phyloP scores from a whole-genome alignment of 2,329 filamentous ascomycete genomes.

The Penicillium sclerotigenum region DNA sequence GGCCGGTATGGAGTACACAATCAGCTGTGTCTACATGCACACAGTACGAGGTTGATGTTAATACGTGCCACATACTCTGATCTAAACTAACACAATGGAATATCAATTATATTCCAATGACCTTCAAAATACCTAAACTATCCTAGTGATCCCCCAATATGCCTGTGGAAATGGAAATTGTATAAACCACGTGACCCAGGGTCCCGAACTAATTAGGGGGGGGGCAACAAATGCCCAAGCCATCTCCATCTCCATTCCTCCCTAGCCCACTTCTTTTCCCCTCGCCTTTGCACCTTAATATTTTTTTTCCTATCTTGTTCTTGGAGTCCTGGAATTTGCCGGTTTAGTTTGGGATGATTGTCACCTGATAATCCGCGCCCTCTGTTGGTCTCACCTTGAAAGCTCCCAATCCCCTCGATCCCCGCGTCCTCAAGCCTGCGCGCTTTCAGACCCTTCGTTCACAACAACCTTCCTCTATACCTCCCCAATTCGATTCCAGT shows the following conservation, averaged over 20 bases:
- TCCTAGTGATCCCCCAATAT: no score
- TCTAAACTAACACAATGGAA: not conserved
- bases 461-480: not conserved
- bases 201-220: slow-evolving; percentile 19
- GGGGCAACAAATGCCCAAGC: slow-evolving; percentile 31
- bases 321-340: not conserved
- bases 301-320: slow-evolving; percentile 7
- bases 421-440: slow-evolving; percentile 18
- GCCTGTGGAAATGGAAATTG: not conserved
- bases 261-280: slow-evolving; percentile 17
- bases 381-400: slow-evolving; percentile 10
- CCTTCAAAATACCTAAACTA: not conserved
- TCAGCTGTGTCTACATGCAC: not conserved
- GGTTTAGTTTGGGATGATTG: slow-evolving; percentile 4
- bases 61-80: not conserved
- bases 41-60: not conserved
- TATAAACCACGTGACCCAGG: slow-evolving; percentile 13
- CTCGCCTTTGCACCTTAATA: slow-evolving; percentile 15
- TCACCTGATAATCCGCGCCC: slow-evolving; percentile 2
- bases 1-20: not conserved
- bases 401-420: slow-evolving; percentile 13
- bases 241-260: slow-evolving; percentile 24
- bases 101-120: not conserved
- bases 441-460: slow-evolving; percentile 8
- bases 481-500: not conserved